Evolutionary conservation across 805 yeast genomes (phyloP).

Genomic region (Metschnikowia amazonensis): DNA sequence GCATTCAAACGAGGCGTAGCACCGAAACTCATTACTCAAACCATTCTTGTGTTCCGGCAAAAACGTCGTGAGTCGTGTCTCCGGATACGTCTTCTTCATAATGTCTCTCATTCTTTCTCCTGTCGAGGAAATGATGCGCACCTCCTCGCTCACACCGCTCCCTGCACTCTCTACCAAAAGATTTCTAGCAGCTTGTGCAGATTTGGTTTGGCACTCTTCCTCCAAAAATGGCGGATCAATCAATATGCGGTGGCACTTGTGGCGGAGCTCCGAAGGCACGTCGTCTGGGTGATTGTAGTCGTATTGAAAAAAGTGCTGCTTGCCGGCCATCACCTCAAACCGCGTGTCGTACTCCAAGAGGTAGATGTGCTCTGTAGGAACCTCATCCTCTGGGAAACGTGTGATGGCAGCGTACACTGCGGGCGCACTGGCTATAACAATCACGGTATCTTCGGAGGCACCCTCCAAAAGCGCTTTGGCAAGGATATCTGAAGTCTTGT

Average conservation of each 20-base stretch:
- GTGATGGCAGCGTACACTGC: slow-evolving; percentile 83
- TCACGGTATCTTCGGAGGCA: slow-evolving; percentile 65
- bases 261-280: slow-evolving; percentile 52
- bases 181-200: slow-evolving; percentile 49
- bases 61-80: slow-evolving; percentile 59
- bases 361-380: slow-evolving; percentile 70
- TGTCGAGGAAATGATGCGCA: slow-evolving; percentile 69
- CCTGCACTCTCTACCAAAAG: slow-evolving; percentile 44
- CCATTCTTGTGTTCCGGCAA: slow-evolving; percentile 82
- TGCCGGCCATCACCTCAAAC: slow-evolving; percentile 69
- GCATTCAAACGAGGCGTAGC: slow-evolving; percentile 78
- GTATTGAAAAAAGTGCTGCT: slow-evolving; percentile 61
- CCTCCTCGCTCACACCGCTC: slow-evolving; percentile 41
- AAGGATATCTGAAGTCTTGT: slow-evolving; percentile 62
- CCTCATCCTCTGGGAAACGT: slow-evolving; percentile 43
- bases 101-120: slow-evolving; percentile 81
- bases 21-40: slow-evolving; percentile 80
- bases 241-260: slow-evolving; percentile 65
- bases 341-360: slow-evolving; percentile 77
- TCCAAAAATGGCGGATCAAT: slow-evolving; percentile 89
- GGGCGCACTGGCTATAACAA: slow-evolving; percentile 84
- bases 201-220: slow-evolving; percentile 74
- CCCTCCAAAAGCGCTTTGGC: slow-evolving; percentile 74
- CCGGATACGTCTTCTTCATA: slow-evolving; percentile 62
- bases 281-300: slow-evolving; percentile 71